These are phyloP conservation scores for Leptographium lundbergii DNA, from an alignment of 2,329 filamentous ascomycete species.

Conservation along the genomic window DNA sequence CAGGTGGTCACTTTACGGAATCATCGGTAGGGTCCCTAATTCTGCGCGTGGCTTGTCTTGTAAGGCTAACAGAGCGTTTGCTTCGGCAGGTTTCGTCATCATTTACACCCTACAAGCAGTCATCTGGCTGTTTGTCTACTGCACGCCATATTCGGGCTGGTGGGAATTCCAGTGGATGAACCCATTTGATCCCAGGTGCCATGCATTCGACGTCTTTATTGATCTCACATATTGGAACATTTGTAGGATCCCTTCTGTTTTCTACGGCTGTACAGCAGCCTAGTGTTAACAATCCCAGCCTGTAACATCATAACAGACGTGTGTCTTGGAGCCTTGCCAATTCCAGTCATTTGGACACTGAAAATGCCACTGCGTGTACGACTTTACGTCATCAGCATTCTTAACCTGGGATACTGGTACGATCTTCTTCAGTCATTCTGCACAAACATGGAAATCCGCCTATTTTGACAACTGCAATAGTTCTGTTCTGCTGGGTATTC, in stretches of 20 bases:
- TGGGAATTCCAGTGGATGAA: conserved; percentile 17
- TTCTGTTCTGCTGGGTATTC: conserved; percentile 17
- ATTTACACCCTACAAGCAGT: conserved; percentile 13
- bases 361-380: conserved; percentile 15
- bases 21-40: conserved; percentile 11
- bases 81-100: conserved; percentile 7
- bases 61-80: not conserved
- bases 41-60: not conserved
- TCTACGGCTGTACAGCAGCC: not conserved
- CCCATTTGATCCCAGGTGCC: conserved; percentile 12
- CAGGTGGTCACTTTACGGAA: conserved; percentile 11
- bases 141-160: conserved; percentile 15
- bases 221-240: conserved; percentile 12
- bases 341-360: conserved; percentile 20
- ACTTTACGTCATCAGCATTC: conserved; percentile 17
- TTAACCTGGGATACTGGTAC: conserved; percentile 20
- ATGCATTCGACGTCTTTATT: conserved; percentile 12
- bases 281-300: conserved; percentile 6
- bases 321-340: conserved; percentile 16
- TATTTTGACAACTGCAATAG: conserved; percentile 4
- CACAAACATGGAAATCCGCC: not conserved
- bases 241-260: not conserved
- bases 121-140: conserved; percentile 14
- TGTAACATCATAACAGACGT: conserved; percentile 21
- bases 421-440: not conserved